A percentile compares a stretch with the other conserved stretches of the same genome.
These are phyloP conservation scores for Xylariaceae sp. DNA, from an alignment of 2,329 filamentous ascomycete genomes.

Conservation along the genomic window DNA sequence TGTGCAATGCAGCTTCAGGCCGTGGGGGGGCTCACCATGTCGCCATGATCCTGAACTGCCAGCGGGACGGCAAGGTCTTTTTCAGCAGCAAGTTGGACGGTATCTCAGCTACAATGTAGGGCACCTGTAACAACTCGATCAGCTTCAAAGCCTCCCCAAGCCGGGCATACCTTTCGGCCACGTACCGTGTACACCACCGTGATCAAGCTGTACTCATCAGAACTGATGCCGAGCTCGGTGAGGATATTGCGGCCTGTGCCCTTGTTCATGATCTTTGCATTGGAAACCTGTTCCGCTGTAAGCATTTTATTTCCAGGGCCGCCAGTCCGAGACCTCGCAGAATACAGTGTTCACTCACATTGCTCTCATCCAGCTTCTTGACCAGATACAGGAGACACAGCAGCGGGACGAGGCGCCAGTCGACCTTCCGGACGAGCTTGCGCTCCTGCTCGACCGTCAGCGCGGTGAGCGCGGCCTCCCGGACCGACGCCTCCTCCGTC, in stretches of 20 bases:
- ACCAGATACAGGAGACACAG: conserved; percentile 33
- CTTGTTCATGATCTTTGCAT: conserved; percentile 35
- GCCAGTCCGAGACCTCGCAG: conserved; percentile 4
- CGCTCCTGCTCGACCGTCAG: conserved; percentile 35
- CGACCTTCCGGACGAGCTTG: conserved; percentile 33
- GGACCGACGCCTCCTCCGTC: no score
- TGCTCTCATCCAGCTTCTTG: conserved; percentile 32
- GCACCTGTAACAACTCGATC: conserved; percentile 18
- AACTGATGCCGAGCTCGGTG: conserved; percentile 30
- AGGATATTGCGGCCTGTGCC: conserved; percentile 33
- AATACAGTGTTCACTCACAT: no score
- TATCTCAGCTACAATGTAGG: conserved; percentile 31
- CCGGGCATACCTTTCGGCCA: no score
- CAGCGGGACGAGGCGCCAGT: conserved; percentile 34
- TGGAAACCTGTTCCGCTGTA: conserved; percentile 26
- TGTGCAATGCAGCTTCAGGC: no score
- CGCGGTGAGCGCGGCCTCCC: no score
- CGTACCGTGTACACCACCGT: conserved; percentile 31
- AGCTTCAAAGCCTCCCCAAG: neutral
- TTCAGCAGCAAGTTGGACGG: conserved; percentile 34
- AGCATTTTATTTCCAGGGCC: no score
- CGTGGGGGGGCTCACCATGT: no score
- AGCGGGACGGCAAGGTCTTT: conserved; percentile 29
- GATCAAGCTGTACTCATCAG: conserved; percentile 32
- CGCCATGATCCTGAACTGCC: conserved; percentile 35